Evolutionary conservation across 345 rosid genomes (phyloP), one percentile per base, ranked within the genome.

Genomic region (Hibiscus syriacus): DNA sequence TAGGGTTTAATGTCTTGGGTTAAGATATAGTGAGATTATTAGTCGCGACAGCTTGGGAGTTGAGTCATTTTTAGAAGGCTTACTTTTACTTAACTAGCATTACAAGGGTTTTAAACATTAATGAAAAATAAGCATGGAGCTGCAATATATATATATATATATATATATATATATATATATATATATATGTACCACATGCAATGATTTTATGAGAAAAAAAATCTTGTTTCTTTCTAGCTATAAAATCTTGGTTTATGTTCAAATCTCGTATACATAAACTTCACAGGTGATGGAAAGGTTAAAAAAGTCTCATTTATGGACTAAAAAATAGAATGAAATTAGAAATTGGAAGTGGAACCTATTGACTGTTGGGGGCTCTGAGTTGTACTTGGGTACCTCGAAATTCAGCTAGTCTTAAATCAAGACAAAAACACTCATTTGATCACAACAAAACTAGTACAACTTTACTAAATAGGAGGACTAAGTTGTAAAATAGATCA

Each of bases 1-100:
- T 73, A 68, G 77, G 72, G 72, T 68, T 73, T 38, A 6, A 27
- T 62, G 38, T 16, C 10, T 25, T 2, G 68, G 55, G 25, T 45
- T 16, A 50, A 63, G 22, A 62, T 14, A 22, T 23, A 41, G 34
- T 41, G 8, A 11, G 67, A 62, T 36, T 32, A 58, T 56, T 63
- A 30, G 32, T 63, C 22, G 23, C 34, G 9, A 14, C 43, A 63
- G 53, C 38, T 10, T 22, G 38, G 50, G 20, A 41, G 20, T 34
- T 20, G 38, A 34, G 14, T 9, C 26, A 16, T 8, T 45, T n/a
- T n/a, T n/a, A n/a, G n/a, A n/a, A 45, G 5, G 23, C 39, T 38
- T 39, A 22, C 49, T 9, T 2, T 6, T 62, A 41, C 20, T 3
- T 41, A 25, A 20, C 66, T 34, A n/a, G n/a, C n/a, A n/a, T n/a